Percentiles rank a stretch among this genome's conserved stretches.
Conservation (phyloP, 345 rosid species). For the Eucalyptus cloeziana region DNA sequence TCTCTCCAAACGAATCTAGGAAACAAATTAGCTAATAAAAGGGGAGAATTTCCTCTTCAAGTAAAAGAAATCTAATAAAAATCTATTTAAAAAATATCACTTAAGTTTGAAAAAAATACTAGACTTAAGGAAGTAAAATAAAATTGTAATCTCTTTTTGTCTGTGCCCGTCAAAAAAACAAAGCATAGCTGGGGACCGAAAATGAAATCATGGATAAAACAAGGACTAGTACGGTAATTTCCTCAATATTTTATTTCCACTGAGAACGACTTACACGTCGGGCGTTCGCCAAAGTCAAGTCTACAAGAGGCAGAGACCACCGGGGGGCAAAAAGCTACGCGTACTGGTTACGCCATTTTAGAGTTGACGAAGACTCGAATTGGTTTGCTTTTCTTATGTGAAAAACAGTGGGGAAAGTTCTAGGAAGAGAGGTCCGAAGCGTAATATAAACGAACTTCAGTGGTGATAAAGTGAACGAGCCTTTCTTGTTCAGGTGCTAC, state of each 20-base stretch:
- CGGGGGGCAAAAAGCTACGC: background rate
- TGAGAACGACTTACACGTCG: accelerated
- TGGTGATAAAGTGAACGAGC: background rate
- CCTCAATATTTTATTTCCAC: no score
- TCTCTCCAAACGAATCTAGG: background rate
- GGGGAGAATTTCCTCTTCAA: background rate
- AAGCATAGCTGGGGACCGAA: no score
- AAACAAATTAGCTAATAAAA: accelerated
- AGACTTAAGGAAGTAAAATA: background rate
- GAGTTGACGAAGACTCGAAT: background rate
- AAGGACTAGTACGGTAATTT: no score
- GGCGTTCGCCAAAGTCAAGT: accelerated
- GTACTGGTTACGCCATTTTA: background rate
- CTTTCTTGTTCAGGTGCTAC: background rate
- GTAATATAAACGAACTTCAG: background rate
- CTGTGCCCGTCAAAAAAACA: accelerated
- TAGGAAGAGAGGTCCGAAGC: background rate
- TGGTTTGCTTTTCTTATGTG: background rate
- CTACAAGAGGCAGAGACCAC: accelerated
- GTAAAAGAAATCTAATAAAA: background rate
- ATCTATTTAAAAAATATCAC: background rate
- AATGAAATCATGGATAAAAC: background rate
- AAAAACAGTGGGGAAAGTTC: background rate
- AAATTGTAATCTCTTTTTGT: background rate
- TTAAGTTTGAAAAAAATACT: accelerated